Base-by-base conservation (phyloP, 2,329 filamentous ascomycete species). In the Aaosphaeria pasadenensis region DNA sequence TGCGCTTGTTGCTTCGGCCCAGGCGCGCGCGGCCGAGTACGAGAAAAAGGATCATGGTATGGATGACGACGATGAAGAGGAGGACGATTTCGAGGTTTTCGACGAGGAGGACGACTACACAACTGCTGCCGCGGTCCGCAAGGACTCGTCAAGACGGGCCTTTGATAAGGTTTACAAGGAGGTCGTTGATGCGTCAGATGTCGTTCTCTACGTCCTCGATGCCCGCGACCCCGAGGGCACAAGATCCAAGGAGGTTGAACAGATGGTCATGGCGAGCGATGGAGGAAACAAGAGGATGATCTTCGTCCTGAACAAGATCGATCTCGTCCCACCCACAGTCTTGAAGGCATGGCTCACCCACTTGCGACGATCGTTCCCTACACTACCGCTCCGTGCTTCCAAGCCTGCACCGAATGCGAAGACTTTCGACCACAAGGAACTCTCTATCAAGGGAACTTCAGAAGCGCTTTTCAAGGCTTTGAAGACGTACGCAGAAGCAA, bases 131-230 rank as follows among this genome's bases (percentile, higher is more conserved):
- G 55, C 55, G 5, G 59, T 67, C 11, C 64, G 66, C 44, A 73
- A 72, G 62, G 84, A 87, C 53, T 81, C 79, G 42, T 96, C 91
- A 45, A 83, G 91, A 63, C 89, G 86, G 71, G 89, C 90, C 46
- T 96, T 92, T 72, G 91, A 96, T 80, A 96, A 95, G 77, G 85
- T 95, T 60, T 96, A 96, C 80, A 96, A 96, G 77, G 83, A 89
- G 65, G 91, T 96, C 11, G 85, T 95, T 32, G 89, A 95, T 53
- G 83, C 88, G 53, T 88, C 91, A 43, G 91, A 96, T 67, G 91
- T 96, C 30, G 81, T 96, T 33, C 83, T 96, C 45, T 96, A 96
- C 72, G 90, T 96, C 44, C 83, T 96, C 48, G 91, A 96, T 65
- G 91, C 92, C 46, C 85, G 91, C 59, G 91, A 96, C 63, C 91